Evolutionary conservation across 163 green algal genomes (phyloP).

Genomic region (Chlamydomonas reinhardtii): DNA sequence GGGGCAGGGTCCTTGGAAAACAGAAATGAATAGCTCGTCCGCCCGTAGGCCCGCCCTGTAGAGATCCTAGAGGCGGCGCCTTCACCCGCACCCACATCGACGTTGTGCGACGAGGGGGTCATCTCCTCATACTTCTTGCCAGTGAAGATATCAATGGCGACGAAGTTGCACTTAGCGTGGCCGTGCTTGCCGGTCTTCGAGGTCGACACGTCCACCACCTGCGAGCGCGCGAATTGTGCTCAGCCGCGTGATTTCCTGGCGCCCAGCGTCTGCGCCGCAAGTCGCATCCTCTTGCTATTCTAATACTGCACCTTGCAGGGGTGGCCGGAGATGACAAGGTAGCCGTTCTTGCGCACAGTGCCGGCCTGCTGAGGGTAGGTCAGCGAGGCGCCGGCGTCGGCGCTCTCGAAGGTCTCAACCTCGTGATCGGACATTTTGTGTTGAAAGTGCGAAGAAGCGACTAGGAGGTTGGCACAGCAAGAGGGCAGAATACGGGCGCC

Average conservation of each 20-base stretch:
- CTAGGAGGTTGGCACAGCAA: background rate
- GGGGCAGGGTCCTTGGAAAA: no score
- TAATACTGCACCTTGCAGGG: constrained; percentile 92
- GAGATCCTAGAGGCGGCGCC: constrained; percentile 1
- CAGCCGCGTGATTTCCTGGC: no score
- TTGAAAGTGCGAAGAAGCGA: background rate
- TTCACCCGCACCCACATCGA: constrained; percentile 79
- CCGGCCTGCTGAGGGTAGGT: constrained; percentile 97
- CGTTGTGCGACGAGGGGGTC: constrained; percentile 98
- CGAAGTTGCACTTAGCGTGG: constrained; percentile 99
- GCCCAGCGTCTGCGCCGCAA: no score
- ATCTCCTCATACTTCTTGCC: constrained; percentile 99
- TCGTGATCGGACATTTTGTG: constrained; percentile 57
- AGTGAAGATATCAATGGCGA: constrained; percentile 98
- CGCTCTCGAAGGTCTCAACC: constrained; percentile 70
- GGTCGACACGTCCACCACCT: constrained; percentile 98
- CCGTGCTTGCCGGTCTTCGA: constrained; percentile 98
- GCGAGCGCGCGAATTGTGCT: constrained; percentile 64
- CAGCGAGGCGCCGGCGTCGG: constrained; percentile 84
- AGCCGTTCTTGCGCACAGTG: constrained; percentile 96
- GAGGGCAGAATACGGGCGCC: background rate
- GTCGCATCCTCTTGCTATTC: no score
- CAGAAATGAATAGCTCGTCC: background rate
- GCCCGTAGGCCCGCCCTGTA: background rate
- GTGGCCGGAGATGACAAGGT: constrained; percentile 96